A percentile compares a stretch with the other conserved stretches of the same genome.
Evolutionary conservation across 2,329 filamentous ascomycete species (phyloP).

Genomic region (Sclerotinia glacialis): DNA sequence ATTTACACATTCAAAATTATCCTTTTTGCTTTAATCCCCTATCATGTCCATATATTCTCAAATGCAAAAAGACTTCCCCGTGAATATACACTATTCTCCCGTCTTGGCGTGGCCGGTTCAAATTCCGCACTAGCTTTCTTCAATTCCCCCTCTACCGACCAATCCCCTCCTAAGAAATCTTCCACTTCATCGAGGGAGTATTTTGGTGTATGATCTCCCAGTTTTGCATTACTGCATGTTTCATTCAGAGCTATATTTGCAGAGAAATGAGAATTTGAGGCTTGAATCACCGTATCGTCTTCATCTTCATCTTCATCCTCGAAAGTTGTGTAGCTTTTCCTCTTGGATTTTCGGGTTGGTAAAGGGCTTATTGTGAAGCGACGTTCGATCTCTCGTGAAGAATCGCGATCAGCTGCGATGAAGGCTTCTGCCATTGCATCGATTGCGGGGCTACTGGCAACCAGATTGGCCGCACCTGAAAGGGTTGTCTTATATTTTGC

Average conservation of each 20-base stretch:
- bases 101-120: not conserved
- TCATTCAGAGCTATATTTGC: slow-evolving; percentile 42
- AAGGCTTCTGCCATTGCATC: slow-evolving; percentile 52
- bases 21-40: slow-evolving; percentile 17
- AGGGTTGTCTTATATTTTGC: slow-evolving; percentile 27
- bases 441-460: slow-evolving; percentile 42
- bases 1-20: not conserved
- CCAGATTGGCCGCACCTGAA: slow-evolving; percentile 21
- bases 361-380: slow-evolving; percentile 28
- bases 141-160: slow-evolving; percentile 43
- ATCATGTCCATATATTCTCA: slow-evolving; percentile 21
- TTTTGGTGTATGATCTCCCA: not conserved
- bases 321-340: not conserved
- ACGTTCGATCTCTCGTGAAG: slow-evolving; percentile 25
- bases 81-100: slow-evolving; percentile 24
- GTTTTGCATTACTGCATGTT: slow-evolving; percentile 25
- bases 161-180: slow-evolving; percentile 37
- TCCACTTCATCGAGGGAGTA: slow-evolving; percentile 28
- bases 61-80: slow-evolving; percentile 32
- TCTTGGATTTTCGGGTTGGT: slow-evolving; percentile 25
- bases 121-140: slow-evolving; percentile 32
- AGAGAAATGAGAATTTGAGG: not conserved
- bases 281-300: not conserved
- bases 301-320: slow-evolving; percentile 1
- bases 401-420: slow-evolving; percentile 44